phyloP scores from a whole-genome alignment of 2,329 filamentous ascomycete species.

The Sporothrix sp. region DNA sequence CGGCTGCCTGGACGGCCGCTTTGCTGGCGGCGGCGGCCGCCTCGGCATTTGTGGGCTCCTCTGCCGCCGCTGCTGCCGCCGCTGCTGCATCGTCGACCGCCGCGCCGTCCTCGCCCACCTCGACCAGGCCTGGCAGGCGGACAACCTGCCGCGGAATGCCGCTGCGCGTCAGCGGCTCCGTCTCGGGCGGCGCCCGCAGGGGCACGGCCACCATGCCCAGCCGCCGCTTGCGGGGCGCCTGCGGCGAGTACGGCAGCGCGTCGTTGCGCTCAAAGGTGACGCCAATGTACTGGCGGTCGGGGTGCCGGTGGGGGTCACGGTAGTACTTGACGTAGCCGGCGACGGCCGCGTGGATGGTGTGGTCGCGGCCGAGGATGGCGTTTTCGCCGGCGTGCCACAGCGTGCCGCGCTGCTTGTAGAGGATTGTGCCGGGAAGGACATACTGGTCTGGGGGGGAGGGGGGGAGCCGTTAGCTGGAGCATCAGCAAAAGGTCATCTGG shows the following conservation, averaged over 20 bases:
- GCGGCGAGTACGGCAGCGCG: slow-evolving; percentile 63
- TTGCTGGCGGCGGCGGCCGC: neutral
- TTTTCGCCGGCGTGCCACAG: slow-evolving; percentile 95
- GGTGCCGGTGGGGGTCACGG: slow-evolving; percentile 71
- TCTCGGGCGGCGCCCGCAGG: slow-evolving; percentile 24
- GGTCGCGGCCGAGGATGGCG: slow-evolving; percentile 86
- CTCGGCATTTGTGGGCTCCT: slow-evolving; percentile 6
- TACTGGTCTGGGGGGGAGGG: slow-evolving; percentile 57
- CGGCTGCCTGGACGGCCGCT: slow-evolving; percentile 5
- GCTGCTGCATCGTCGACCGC: no score
- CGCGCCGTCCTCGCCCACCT: neutral
- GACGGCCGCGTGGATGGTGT: slow-evolving; percentile 82
- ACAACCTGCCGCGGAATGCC: slow-evolving; percentile 27
- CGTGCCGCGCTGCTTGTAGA: slow-evolving; percentile 93
- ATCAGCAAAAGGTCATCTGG: neutral
- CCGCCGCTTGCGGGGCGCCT: slow-evolving; percentile 63
- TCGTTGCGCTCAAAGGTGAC: slow-evolving; percentile 79
- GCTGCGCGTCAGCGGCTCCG: slow-evolving; percentile 27
- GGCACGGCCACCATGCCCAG: slow-evolving; percentile 59
- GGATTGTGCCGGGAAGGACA: slow-evolving; percentile 92
- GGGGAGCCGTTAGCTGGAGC: neutral
- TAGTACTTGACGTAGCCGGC: slow-evolving; percentile 96
- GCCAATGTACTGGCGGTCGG: slow-evolving; percentile 88
- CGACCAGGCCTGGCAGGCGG: slow-evolving; percentile 20
- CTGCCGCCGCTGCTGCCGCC: neutral